Evolutionary conservation across 371 early-diverging fungal genomes (phyloP).

Genomic region (Mortierella sp.): DNA sequence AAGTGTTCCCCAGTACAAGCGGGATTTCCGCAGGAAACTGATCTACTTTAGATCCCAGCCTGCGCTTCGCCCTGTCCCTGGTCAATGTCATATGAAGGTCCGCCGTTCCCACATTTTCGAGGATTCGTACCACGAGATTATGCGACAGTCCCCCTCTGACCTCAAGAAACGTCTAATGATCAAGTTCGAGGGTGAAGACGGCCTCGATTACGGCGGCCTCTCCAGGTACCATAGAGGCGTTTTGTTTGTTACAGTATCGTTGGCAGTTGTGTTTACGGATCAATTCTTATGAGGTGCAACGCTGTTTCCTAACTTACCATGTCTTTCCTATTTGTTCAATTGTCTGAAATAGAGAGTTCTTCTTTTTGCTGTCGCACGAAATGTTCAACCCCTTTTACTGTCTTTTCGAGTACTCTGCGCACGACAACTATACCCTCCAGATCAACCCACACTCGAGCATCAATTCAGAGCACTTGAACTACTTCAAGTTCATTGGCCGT

Average conservation of each 20-base stretch:
- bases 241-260: not conserved
- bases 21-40: constrained; percentile 96
- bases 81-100: constrained; percentile 94
- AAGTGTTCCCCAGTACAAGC: constrained; percentile 97
- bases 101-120: constrained; percentile 91
- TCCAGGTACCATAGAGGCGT: constrained; percentile 74
- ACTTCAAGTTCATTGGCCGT: constrained; percentile 98
- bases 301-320: too few species aligned
- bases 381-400: constrained; percentile 99
- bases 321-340: too few species aligned
- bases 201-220: constrained; percentile 97
- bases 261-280: too few species aligned
- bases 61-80: constrained; percentile 89
- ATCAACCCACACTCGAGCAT: constrained; percentile 96
- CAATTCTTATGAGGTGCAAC: too few species aligned
- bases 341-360: constrained; percentile 93
- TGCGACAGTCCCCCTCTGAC: constrained; percentile 88
- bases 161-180: constrained; percentile 96
- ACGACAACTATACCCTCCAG: constrained; percentile 96
- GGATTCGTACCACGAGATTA: constrained; percentile 94
- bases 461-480: constrained; percentile 98
- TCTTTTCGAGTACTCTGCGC: constrained; percentile 96
- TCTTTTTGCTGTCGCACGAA: constrained; percentile 95
- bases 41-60: constrained; percentile 97
- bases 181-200: constrained; percentile 98